Evolutionary conservation across 371 early-diverging fungal genomes (phyloP).

Genomic region (Zopfochytrium polystomum): DNA sequence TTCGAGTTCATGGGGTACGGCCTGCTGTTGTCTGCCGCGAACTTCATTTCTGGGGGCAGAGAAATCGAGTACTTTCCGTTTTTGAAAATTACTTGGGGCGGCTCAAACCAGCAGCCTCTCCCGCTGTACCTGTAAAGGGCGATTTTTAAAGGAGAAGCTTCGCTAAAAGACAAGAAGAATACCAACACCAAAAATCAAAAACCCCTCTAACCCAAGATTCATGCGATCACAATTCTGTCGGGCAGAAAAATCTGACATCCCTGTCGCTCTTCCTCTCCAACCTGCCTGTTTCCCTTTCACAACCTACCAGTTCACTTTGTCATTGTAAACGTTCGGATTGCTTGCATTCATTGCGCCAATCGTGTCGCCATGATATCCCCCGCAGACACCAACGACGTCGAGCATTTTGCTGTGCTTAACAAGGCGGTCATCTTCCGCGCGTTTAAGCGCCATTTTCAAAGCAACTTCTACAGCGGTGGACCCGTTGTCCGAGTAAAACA

Average conservation of each 20-base stretch:
- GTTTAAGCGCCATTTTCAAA: constrained; percentile 72
- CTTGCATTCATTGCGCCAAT: constrained; percentile 83
- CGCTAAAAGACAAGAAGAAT: neutral
- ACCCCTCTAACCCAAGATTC: too few species aligned
- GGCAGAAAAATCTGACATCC: too few species aligned
- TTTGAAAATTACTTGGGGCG: constrained; percentile 66
- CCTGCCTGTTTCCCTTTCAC: neutral
- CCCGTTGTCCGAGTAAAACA: constrained; percentile 81
- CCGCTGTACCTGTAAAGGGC: constrained; percentile 54
- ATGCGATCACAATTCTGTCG: constrained; percentile 7
- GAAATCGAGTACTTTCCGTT: constrained; percentile 48
- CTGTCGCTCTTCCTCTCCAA: too few species aligned
- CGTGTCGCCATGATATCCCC: constrained; percentile 81
- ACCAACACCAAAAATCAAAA: too few species aligned
- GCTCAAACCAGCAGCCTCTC: constrained; percentile 71
- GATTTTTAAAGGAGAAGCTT: neutral
- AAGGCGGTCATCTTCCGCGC: constrained; percentile 38
- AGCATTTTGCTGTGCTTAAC: constrained; percentile 34
- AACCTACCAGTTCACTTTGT: constrained; percentile 66
- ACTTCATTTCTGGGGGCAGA: neutral
- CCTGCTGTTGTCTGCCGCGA: constrained; percentile 30
- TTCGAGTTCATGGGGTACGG: constrained; percentile 22
- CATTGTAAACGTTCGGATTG: constrained; percentile 71
- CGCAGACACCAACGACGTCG: constrained; percentile 68
- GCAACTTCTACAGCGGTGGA: constrained; percentile 79